Conservation (phyloP, 164 flowering plant genomes). For the Vitis amurensis region DNA sequence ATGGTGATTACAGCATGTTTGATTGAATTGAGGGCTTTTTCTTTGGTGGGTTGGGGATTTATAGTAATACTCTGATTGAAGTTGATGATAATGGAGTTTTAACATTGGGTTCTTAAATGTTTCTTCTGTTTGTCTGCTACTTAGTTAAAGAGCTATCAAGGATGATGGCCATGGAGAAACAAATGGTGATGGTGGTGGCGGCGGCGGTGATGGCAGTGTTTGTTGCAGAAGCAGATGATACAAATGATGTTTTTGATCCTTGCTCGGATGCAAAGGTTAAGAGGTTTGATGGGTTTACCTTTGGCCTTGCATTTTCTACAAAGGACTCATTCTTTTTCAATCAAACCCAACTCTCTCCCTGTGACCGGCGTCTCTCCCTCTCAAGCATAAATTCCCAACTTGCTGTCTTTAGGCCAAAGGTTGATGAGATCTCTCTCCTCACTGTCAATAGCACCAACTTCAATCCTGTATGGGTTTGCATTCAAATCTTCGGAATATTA, state of each 20-base stretch:
- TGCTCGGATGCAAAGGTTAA: slow-evolving; percentile 39
- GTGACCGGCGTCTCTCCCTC: slow-evolving; percentile 40
- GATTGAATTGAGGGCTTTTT: too few relatives aligned
- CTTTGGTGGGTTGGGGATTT: too few relatives aligned
- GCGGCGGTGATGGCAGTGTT: slow-evolving; percentile 5
- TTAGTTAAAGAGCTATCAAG: neutral
- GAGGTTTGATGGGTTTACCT: slow-evolving; percentile 45
- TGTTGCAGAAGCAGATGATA: slow-evolving; percentile 27
- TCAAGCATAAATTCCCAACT: slow-evolving; percentile 25
- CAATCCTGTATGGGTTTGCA: slow-evolving; percentile 38
- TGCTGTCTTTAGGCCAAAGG: slow-evolving; percentile 48
- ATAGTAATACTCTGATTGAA: too few relatives aligned
- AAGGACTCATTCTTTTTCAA: slow-evolving; percentile 39
- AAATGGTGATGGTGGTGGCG: neutral
- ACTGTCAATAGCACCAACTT: slow-evolving; percentile 47
- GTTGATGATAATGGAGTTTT: too few relatives aligned
- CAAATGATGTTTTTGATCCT: slow-evolving; percentile 38
- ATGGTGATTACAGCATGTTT: too few relatives aligned
- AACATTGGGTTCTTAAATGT: too few relatives aligned
- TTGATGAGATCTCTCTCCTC: slow-evolving; percentile 69
- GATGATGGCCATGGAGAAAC: neutral
- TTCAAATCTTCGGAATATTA: too few relatives aligned
- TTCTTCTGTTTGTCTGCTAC: too few relatives aligned
- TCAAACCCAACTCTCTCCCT: slow-evolving; percentile 47
- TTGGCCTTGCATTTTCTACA: slow-evolving; percentile 44